A percentile compares a stretch with the other conserved stretches of the same genome.
Evolutionary conservation across 768 basidiomycete genomes (phyloP).

Genomic region (Termitomyces titanicus): DNA sequence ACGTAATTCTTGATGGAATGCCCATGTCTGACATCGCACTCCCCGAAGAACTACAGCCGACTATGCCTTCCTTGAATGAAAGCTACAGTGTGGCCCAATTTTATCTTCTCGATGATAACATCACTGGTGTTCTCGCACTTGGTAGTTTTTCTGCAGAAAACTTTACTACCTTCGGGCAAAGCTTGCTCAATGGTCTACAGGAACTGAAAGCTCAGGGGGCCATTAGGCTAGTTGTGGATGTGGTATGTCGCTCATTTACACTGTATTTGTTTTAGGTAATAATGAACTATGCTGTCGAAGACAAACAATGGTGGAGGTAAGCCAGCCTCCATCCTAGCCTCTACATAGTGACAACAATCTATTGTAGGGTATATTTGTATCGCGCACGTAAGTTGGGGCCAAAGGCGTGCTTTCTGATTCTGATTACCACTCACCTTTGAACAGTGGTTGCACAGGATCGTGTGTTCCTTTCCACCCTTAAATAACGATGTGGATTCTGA

Average conservation of each 20-base stretch:
- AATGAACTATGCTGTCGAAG: slow-evolving; percentile 17
- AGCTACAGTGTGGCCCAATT: slow-evolving; percentile 54
- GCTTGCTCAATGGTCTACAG: slow-evolving; percentile 43
- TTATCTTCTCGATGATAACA: slow-evolving; percentile 45
- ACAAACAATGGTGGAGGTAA: slow-evolving; percentile 43
- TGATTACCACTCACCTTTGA: neutral
- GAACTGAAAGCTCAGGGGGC: slow-evolving; percentile 45
- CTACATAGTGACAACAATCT: neutral
- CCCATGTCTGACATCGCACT: slow-evolving; percentile 42
- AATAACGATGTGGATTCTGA: neutral
- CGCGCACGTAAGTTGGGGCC: slow-evolving; percentile 42
- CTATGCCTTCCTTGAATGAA: slow-evolving; percentile 33
- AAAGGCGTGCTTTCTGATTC: too few species aligned
- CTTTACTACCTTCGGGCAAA: slow-evolving; percentile 37
- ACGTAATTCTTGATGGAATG: slow-evolving; percentile 45
- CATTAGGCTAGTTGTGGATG: slow-evolving; percentile 53
- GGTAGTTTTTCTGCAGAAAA: slow-evolving; percentile 52
- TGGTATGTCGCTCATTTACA: slow-evolving; percentile 31
- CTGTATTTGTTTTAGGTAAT: neutral
- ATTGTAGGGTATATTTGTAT: slow-evolving; percentile 52
- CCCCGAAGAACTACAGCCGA: slow-evolving; percentile 36
- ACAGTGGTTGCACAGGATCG: slow-evolving; percentile 45
- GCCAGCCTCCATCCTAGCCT: neutral
- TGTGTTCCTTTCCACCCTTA: slow-evolving; percentile 16
- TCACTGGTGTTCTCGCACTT: slow-evolving; percentile 55